A percentile compares a stretch with the other conserved stretches of the same genome.
Conservation (phyloP, 2,329 filamentous ascomycete genomes). For the Penicillium sp. region DNA sequence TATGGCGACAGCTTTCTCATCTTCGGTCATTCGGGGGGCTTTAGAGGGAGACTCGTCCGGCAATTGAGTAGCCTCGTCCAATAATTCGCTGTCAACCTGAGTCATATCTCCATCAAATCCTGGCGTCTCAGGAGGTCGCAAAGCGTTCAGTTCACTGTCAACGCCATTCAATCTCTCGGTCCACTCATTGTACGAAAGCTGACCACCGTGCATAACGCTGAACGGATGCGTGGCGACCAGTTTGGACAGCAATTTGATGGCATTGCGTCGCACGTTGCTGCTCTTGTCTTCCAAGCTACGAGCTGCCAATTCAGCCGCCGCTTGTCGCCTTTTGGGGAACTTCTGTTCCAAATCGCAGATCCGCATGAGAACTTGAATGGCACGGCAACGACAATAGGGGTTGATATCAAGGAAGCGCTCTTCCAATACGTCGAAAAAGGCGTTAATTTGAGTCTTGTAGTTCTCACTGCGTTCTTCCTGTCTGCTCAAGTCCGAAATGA, state of each 20-base stretch:
- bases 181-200: slow-evolving; percentile 84
- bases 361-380: slow-evolving; percentile 89
- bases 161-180: slow-evolving; percentile 75
- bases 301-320: slow-evolving; percentile 79
- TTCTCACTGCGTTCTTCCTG: slow-evolving; percentile 90
- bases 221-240: slow-evolving; percentile 95
- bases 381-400: slow-evolving; percentile 87
- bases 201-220: slow-evolving; percentile 82
- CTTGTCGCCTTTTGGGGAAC: slow-evolving; percentile 87
- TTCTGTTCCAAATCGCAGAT: slow-evolving; percentile 95
- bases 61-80: slow-evolving; percentile 85
- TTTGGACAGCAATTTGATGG: slow-evolving; percentile 84
- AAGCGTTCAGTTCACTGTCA: slow-evolving; percentile 73
- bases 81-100: slow-evolving; percentile 70
- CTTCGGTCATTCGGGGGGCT: slow-evolving; percentile 69
- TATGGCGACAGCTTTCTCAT: slow-evolving; percentile 69
- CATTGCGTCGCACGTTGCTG: slow-evolving; percentile 92
- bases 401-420: slow-evolving; percentile 96
- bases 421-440: slow-evolving; percentile 94
- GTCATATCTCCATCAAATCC: slow-evolving; percentile 70
- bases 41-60: slow-evolving; percentile 65
- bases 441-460: slow-evolving; percentile 90
- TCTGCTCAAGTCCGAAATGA: slow-evolving; percentile 85
- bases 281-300: slow-evolving; percentile 95
- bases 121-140: slow-evolving; percentile 72